phyloP scores from a whole-genome alignment of 2,329 filamentous ascomycete species.

The Talaromyces sp. region DNA sequence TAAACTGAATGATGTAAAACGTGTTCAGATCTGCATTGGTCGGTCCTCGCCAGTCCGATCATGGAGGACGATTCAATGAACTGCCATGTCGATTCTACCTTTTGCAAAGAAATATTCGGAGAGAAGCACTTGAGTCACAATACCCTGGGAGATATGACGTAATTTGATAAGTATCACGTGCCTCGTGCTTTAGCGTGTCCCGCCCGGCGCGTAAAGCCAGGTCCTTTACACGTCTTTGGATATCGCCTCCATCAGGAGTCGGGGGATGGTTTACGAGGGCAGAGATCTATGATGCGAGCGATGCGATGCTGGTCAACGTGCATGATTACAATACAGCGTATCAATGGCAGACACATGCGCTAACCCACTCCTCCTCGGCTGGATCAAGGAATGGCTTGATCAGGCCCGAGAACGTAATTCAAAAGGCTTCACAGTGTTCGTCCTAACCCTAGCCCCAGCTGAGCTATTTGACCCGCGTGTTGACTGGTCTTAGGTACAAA shows the following conservation, averaged over 20 bases:
- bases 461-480: neutral
- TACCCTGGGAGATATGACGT: neutral
- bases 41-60: neutral
- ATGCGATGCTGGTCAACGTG: neutral
- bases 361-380: slow-evolving; percentile 68
- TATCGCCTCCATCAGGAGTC: neutral
- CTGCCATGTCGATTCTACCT: too few relatives aligned
- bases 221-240: neutral
- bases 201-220: neutral
- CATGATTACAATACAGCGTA: neutral
- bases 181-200: neutral
- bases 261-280: neutral
- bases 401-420: slow-evolving; percentile 64
- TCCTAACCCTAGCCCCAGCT: slow-evolving; percentile 13
- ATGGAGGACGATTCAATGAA: neutral
- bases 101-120: too few relatives aligned
- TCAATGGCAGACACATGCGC: slow-evolving; percentile 49
- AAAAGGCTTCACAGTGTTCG: slow-evolving; percentile 59
- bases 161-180: neutral
- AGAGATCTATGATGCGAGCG: neutral
- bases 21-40: neutral
- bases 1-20: neutral
- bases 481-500: slow-evolving; percentile 56
- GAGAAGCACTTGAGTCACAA: neutral
- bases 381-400: slow-evolving; percentile 76